Conservation (phyloP, 768 basidiomycete species). For the Termitomyces eurrhizus region DNA sequence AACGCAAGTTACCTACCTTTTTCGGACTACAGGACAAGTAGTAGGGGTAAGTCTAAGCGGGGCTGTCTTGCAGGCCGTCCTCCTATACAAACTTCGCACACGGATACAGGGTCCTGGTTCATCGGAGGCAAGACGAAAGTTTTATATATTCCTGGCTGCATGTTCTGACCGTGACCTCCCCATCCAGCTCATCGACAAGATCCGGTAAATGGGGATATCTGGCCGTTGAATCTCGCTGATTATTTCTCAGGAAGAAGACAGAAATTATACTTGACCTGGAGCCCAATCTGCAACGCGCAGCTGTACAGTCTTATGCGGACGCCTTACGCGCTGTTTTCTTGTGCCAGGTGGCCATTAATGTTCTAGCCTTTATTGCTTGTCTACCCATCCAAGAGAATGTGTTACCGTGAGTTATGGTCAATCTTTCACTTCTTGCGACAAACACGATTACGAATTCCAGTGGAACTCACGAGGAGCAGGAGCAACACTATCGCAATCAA, state of each 20-base stretch:
- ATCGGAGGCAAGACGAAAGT: conserved; percentile 50
- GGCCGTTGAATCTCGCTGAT: not conserved
- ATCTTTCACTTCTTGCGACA: conserved; percentile 1
- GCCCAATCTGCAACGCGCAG: conserved; percentile 51
- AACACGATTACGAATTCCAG: conserved; percentile 28
- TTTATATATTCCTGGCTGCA: conserved; percentile 6
- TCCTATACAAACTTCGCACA: conserved; percentile 63
- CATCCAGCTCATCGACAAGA: conserved; percentile 64
- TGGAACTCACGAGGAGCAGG: conserved; percentile 60
- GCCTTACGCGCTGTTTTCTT: conserved; percentile 83
- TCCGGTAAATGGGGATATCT: conserved; percentile 41
- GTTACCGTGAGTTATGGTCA: conserved; percentile 43
- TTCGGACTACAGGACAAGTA: conserved; percentile 93
- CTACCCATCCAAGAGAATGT: conserved; percentile 74
- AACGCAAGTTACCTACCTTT: conserved; percentile 80
- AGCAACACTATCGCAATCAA: conserved; percentile 48
- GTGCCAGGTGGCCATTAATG: conserved; percentile 64
- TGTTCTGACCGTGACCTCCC: conserved; percentile 9
- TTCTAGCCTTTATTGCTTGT: conserved; percentile 64
- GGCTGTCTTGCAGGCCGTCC: conserved; percentile 76
- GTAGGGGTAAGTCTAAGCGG: conserved; percentile 89
- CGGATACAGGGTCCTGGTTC: conserved; percentile 78
- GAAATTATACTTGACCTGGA: conserved; percentile 65
- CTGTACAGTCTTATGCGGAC: conserved; percentile 73
- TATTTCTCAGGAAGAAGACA: conserved; percentile 57